Conservation (phyloP, 768 basidiomycete species). For the Russula sp. region DNA sequence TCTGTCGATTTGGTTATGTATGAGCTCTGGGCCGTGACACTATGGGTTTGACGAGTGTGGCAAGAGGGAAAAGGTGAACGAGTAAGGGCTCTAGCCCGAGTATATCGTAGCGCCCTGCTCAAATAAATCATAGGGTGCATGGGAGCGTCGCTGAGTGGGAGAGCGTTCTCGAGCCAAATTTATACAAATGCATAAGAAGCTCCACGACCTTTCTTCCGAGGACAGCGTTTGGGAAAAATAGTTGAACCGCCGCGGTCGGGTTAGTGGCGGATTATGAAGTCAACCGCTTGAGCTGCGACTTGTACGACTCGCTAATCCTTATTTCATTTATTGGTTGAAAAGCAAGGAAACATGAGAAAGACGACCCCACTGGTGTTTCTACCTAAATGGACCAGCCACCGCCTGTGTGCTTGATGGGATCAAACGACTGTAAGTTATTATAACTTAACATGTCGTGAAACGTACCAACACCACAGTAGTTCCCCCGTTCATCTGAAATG, state of each 20-base stretch:
- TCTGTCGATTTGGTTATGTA: slow-evolving; percentile 41
- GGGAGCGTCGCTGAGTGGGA: no score
- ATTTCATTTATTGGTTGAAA: not conserved
- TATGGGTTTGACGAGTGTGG: slow-evolving; percentile 1
- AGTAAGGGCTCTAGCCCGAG: not conserved
- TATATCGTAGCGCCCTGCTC: not conserved
- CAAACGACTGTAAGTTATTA: no score
- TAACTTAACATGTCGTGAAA: no score
- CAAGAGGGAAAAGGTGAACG: not conserved
- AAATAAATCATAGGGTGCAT: not conserved
- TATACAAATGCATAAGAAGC: slow-evolving; percentile 5
- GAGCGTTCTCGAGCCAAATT: not conserved
- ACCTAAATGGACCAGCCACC: not conserved
- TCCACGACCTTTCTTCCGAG: not conserved
- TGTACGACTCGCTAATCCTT: not conserved
- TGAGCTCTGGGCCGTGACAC: slow-evolving; percentile 42
- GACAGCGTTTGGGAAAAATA: not conserved
- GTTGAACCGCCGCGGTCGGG: not conserved
- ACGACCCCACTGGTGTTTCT: not conserved
- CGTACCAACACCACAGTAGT: no score
- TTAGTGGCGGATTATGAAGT: not conserved
- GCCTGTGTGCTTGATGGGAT: no score
- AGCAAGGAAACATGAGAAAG: no score
- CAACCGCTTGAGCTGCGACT: not conserved
- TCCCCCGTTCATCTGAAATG: no score